A percentile compares a stretch with the other conserved stretches of the same genome.
Evolutionary conservation across 2,329 filamentous ascomycete species (phyloP).

Genomic region (Paraconiothyrium brasiliense): DNA sequence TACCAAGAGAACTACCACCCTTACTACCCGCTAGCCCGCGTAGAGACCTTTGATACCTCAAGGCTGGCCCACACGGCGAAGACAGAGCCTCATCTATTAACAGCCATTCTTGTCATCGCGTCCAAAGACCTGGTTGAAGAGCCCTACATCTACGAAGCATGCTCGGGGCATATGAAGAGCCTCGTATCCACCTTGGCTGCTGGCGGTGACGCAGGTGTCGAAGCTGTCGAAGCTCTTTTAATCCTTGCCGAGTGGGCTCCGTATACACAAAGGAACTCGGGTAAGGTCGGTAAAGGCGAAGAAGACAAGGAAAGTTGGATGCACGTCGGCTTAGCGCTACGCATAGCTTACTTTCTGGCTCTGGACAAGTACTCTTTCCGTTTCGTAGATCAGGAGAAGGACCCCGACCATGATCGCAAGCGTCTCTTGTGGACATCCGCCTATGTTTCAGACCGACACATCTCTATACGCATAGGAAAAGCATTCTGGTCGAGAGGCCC

Average conservation of each 20-base stretch:
- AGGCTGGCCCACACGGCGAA: slow-evolving; percentile 65
- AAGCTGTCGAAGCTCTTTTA: slow-evolving; percentile 75
- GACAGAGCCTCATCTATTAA: slow-evolving; percentile 73
- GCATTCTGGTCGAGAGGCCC: slow-evolving; percentile 79
- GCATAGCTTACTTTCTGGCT: slow-evolving; percentile 75
- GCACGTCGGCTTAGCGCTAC: slow-evolving; percentile 75
- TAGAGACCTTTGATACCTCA: slow-evolving; percentile 64
- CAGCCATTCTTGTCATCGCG: slow-evolving; percentile 74
- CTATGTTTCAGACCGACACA: slow-evolving; percentile 52
- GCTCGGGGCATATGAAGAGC: slow-evolving; percentile 74
- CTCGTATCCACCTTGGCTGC: slow-evolving; percentile 73
- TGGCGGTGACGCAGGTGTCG: slow-evolving; percentile 72
- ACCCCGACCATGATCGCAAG: slow-evolving; percentile 68
- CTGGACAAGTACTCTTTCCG: slow-evolving; percentile 75
- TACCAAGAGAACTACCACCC: slow-evolving; percentile 74
- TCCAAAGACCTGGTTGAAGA: slow-evolving; percentile 75
- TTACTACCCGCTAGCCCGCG: slow-evolving; percentile 74
- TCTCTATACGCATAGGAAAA: slow-evolving; percentile 75
- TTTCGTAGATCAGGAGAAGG: slow-evolving; percentile 67
- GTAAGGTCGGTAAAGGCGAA: slow-evolving; percentile 73
- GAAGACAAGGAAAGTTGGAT: slow-evolving; percentile 81
- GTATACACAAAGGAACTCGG: slow-evolving; percentile 69
- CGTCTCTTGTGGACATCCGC: slow-evolving; percentile 72
- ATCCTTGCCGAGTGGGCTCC: slow-evolving; percentile 79
- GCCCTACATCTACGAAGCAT: slow-evolving; percentile 70